Percentiles rank a stretch among this genome's conserved stretches.
Evolutionary conservation across 139 green algal genomes (phyloP).

Genomic region (Deuterostichococcus epilithicus): DNA sequence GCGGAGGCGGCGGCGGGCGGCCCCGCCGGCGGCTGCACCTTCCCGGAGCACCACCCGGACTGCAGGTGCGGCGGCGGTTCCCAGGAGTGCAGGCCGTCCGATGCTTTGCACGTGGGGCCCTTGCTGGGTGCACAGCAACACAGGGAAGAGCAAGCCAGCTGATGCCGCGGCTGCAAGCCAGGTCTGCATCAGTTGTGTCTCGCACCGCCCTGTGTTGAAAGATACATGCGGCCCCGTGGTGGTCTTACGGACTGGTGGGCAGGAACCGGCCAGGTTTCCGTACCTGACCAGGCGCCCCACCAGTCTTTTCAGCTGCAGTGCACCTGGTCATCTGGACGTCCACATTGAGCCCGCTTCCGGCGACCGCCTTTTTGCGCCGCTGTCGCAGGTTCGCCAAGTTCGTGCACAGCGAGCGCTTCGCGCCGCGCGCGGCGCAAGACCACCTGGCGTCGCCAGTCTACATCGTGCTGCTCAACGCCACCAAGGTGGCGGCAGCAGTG

Average conservation of each 20-base stretch:
- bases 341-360: background rate
- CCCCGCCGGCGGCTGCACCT: conserved; percentile 9
- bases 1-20: background rate
- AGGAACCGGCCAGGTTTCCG: background rate
- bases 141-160: background rate
- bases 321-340: background rate
- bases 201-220: too few species aligned
- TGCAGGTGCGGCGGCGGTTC: conserved; percentile 10
- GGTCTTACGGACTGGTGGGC: too few species aligned
- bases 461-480: conserved; percentile 5
- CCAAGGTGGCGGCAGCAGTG: background rate
- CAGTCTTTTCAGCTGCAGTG: background rate
- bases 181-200: too few species aligned
- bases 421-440: background rate
- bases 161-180: background rate
- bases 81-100: background rate
- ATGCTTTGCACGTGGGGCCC: background rate
- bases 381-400: background rate
- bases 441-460: background rate
- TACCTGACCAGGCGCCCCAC: background rate
- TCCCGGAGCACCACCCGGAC: conserved; percentile 16
- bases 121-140: background rate
- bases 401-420: background rate
- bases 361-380: background rate
- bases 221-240: too few species aligned